Conservation (phyloP, 225 moss, liverwort and hornwort species). For the Neckera pumila region DNA sequence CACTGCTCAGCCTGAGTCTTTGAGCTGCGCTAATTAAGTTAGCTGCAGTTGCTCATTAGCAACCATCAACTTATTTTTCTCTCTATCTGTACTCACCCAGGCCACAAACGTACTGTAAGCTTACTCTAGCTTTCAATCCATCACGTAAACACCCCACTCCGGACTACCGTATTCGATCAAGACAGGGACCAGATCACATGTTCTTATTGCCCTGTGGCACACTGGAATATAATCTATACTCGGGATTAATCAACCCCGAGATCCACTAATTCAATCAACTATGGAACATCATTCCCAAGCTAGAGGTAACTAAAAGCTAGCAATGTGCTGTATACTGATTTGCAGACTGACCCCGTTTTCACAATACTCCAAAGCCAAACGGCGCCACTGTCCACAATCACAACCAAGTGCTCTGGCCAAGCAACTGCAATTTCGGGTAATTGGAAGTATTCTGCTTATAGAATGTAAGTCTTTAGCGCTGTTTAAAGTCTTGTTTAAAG, state of each 20-base stretch:
- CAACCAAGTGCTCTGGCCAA: background rate
- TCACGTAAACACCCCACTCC: background rate
- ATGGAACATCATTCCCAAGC: background rate
- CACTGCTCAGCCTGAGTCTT: background rate
- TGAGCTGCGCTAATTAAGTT: background rate
- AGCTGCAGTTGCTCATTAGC: background rate
- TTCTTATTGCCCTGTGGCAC: constrained; percentile 3
- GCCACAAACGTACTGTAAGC: background rate
- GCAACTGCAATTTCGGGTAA: too few species aligned
- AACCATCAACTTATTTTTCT: background rate
- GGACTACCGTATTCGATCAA: background rate
- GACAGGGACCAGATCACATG: background rate
- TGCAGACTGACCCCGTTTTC: background rate
- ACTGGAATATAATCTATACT: background rate
- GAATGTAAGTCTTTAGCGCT: background rate
- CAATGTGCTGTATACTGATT: background rate
- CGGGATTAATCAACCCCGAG: background rate
- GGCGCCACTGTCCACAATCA: background rate
- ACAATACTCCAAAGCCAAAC: background rate
- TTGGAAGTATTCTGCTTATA: background rate
- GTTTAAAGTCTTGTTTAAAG: background rate
- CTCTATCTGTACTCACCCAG: background rate
- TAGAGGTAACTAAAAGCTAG: background rate
- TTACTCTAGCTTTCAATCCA: background rate
- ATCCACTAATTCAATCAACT: background rate